A percentile compares a stretch with the other conserved stretches of the same genome.
These are phyloP conservation scores for Umbellularia californica DNA, from an alignment of 164 flowering plant species.

Conservation along the genomic window DNA sequence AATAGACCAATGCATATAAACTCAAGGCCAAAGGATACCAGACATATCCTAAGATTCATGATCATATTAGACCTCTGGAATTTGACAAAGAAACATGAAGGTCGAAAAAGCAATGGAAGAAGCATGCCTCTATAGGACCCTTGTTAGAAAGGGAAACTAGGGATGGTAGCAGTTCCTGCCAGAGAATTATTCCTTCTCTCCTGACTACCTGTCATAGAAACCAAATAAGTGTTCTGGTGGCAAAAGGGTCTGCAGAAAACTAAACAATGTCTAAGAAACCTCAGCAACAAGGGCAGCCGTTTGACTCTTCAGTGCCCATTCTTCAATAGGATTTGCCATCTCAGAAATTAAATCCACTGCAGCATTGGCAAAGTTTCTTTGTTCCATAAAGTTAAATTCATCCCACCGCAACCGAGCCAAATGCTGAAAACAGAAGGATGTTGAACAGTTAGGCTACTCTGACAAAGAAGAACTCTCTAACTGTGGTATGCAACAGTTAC, in stretches of 20 bases:
- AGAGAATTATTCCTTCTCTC: constrained; percentile 72
- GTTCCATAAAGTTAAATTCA: constrained; percentile 56
- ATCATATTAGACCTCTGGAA: not conserved
- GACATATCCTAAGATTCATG: not conserved
- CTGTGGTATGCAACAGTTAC: not conserved
- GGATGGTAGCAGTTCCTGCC: constrained; percentile 78
- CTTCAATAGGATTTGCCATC: constrained; percentile 69
- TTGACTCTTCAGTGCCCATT: constrained; percentile 98
- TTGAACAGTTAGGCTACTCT: constrained; percentile 1
- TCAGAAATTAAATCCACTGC: constrained; percentile 73
- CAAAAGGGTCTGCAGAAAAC: constrained; percentile 6
- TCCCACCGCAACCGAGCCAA: constrained; percentile 94
- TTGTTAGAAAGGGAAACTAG: constrained; percentile 54
- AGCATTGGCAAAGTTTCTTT: constrained; percentile 65
- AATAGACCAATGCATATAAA: no score
- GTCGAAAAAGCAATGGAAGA: not conserved
- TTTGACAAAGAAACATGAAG: not conserved
- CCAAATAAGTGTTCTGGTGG: not conserved
- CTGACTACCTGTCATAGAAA: constrained; percentile 65
- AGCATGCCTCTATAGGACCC: constrained; percentile 74
- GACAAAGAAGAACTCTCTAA: no score
- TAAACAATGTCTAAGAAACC: constrained; percentile 36
- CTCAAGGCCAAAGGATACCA: not conserved
- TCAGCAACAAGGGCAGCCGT: constrained; percentile 95
- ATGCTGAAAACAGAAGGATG: constrained; percentile 50